A percentile compares a stretch with the other conserved stretches of the same genome.
Evolutionary conservation across 306 rosid genomes (phyloP).

Genomic region (Crataegus laevigata): DNA sequence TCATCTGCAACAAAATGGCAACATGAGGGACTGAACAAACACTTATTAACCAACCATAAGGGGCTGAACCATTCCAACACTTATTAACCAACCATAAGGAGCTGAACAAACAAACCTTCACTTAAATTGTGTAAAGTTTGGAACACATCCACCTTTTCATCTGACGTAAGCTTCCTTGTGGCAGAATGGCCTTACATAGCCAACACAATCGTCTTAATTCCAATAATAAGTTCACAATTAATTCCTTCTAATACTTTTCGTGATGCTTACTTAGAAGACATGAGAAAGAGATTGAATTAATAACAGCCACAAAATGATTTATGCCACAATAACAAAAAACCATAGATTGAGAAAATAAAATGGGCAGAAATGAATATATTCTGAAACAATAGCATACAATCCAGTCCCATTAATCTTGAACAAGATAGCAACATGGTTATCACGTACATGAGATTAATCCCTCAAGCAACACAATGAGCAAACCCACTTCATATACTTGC

Average conservation of each 20-base stretch:
- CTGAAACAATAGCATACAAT: too few species aligned
- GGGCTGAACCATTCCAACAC: neutral
- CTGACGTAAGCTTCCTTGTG: slow-evolving; percentile 64
- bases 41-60: neutral
- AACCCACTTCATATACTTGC: neutral
- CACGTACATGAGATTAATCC: neutral
- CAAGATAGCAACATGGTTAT: neutral
- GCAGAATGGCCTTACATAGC: slow-evolving; percentile 69
- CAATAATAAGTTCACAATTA: neutral
- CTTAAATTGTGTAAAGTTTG: slow-evolving; percentile 75
- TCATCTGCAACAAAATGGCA: slow-evolving; percentile 39
- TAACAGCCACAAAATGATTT: neutral
- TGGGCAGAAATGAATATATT: neutral
- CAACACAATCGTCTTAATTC: slow-evolving; percentile 2
- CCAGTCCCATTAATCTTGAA: neutral
- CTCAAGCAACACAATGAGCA: neutral
- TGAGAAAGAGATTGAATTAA: neutral
- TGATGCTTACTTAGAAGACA: neutral
- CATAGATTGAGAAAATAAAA: neutral
- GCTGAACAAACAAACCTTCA: slow-evolving; percentile 48
- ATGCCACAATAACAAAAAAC: neutral
- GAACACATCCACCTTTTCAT: slow-evolving; percentile 54
- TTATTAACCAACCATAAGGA: neutral
- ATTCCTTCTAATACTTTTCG: neutral
- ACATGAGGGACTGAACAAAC: too few species aligned